Percentiles rank a stretch among this genome's conserved stretches.
These are phyloP conservation scores for Phaeophleospora eucalypticola DNA, from an alignment of 2,329 filamentous ascomycete genomes.

Conservation along the genomic window DNA sequence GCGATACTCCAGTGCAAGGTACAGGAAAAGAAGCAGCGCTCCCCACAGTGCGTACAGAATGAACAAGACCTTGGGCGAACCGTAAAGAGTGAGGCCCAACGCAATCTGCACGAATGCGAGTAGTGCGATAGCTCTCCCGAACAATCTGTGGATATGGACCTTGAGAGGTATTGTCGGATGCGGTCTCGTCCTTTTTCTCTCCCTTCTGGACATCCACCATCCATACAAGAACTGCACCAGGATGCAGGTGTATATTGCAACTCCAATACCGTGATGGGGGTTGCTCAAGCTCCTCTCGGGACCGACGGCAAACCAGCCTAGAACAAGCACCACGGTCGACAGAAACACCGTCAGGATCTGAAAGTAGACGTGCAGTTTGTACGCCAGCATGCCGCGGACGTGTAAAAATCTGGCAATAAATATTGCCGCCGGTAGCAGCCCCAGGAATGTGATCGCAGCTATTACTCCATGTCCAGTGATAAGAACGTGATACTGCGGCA, in stretches of 20 bases:
- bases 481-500: slow-evolving; percentile 66
- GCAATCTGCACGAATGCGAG: slow-evolving; percentile 84
- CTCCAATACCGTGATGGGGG: slow-evolving; percentile 78
- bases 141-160: slow-evolving; percentile 73
- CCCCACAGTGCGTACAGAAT: slow-evolving; percentile 80
- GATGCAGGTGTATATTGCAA: slow-evolving; percentile 71
- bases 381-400: slow-evolving; percentile 49
- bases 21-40: slow-evolving; percentile 65
- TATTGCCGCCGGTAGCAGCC: slow-evolving; percentile 69
- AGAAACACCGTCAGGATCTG: slow-evolving; percentile 66
- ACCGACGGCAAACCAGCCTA: slow-evolving; percentile 76
- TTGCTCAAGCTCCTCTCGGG: slow-evolving; percentile 68
- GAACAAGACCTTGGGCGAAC: slow-evolving; percentile 79
- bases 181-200: slow-evolving; percentile 42
- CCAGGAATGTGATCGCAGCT: slow-evolving; percentile 68
- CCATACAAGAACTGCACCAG: slow-evolving; percentile 68
- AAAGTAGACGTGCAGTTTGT: slow-evolving; percentile 69
- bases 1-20: slow-evolving; percentile 68
- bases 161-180: slow-evolving; percentile 53
- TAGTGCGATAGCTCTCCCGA: slow-evolving; percentile 71
- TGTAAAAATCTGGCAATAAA: slow-evolving; percentile 69
- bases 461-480: slow-evolving; percentile 69
- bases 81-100: slow-evolving; percentile 84
- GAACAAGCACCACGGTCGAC: slow-evolving; percentile 65
- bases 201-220: slow-evolving; percentile 56